Evolutionary conservation across 2,329 filamentous ascomycete species (phyloP), one percentile per base, ranked within the genome.

Genomic region (Chrysosporium keratinophilum): DNA sequence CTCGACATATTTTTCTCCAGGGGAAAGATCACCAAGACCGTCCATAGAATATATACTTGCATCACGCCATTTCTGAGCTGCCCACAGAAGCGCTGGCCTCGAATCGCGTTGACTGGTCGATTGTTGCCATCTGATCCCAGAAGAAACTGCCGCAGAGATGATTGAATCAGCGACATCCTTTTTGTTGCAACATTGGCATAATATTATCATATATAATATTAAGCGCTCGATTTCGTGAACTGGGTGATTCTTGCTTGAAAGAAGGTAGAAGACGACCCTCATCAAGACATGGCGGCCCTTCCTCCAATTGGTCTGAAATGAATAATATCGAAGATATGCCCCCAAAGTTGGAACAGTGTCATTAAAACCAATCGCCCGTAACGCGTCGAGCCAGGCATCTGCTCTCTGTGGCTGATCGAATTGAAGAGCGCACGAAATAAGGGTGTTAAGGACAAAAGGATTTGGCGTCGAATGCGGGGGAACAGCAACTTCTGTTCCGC

Each of bases 331-430:
- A 23, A 72, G 54, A 55, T 70, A 73, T 7, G 64, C 62, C 34
- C 63, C 66, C 14, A 73, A 57, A n/a, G 67, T 68, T 14, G 61
- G 57, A 54, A 66, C 65, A 34, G 67, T 65, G 48, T 72, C 70
- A 51, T 65, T 63, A 52, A 67, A 71, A 5, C 70, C 70, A 7
- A 60, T 58, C 6, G 61, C 57, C 20, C 69, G 64, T 37, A 65
- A 64, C 35, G 64, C 62, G 37, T 69, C 63, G n/a, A 70, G 62
- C 62, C 67, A 73, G 4, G 69, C 70, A 41, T 72, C 66, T 10
- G 70, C 70, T 59, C 65, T 64, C 33, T 71, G 64, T 3, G 67
- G 65, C 45, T 72, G 70, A 34, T 72, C 63, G 35, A 73, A 72
- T 9, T 67, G 63, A n/a, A 73, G 60, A 33, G 65, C 65, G 14